Base-by-base conservation (phyloP, 192 early-diverging fungal genomes). In the Backusella australiensis region DNA sequence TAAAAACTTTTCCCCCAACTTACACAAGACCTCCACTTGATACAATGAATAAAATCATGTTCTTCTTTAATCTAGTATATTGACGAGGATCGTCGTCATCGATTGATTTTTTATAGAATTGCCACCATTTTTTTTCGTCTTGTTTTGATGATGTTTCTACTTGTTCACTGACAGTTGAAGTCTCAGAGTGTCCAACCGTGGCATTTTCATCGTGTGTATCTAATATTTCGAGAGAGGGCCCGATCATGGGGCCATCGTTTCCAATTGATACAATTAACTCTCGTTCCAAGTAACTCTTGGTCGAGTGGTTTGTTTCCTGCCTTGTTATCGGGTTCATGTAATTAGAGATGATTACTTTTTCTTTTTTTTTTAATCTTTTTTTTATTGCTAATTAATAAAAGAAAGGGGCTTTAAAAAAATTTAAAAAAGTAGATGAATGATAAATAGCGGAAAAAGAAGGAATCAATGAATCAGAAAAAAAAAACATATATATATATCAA, bases 1-100 rank as follows among this genome's bases (percentile, higher is more conserved):
- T 15, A 44, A 14, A 44, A 29, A 29, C 1, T 39, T 39, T 39
- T 39, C 12, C 11, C 2, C 1, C 38, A 39, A 42, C 41, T 75
- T 75, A 75, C 74, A 44, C 39, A 44, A 42, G 12, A 32, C 74
- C 74, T 19, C 36, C 73, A 6, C 42, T 34, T 8, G 73, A 42
- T n/a, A 75, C 65, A 68, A 75, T 44, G 1, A 75, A 35, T n/a
- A 75, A 32, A 34, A 75, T 26, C 11, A 53, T 38, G 34, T 75
- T 34, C 29, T 75, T 75, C 41, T 75, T 75, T 15, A 67, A 59
- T n/a, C 15, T n/a, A 4, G 74, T 21, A 67, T 67, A 75, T 7
- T 26, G 15, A 9, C 38, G 32, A 19, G 74, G 74, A 65, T 75
- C 65, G 19, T 32, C 15, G 3, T 34, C 21, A 0, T 59, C 23